Evolutionary conservation across 805 yeast genomes (phyloP).

Genomic region (Candida chauliodis): DNA sequence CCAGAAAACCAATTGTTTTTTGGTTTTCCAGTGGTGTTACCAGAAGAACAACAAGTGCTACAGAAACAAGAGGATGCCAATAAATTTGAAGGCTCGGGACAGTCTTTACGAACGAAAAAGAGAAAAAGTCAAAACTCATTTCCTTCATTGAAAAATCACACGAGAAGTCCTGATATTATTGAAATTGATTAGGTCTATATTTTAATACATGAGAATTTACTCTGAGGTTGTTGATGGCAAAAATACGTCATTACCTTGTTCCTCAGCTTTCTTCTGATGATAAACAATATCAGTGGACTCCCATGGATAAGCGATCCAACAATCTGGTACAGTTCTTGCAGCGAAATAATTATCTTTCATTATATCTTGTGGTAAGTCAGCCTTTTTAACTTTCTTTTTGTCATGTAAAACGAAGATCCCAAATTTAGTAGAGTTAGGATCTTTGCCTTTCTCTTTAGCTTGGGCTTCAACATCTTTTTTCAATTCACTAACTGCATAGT

Average conservation of each 20-base stretch:
- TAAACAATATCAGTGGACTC: constrained; percentile 71
- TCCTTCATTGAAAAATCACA: constrained; percentile 57
- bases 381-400: constrained; percentile 68
- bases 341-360: constrained; percentile 63
- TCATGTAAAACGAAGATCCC: constrained; percentile 78
- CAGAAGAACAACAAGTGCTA: constrained; percentile 29
- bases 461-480: constrained; percentile 67
- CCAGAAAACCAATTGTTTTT: constrained; percentile 89
- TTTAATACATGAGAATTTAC: background rate
- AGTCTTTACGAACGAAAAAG: constrained; percentile 67
- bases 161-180: constrained; percentile 62
- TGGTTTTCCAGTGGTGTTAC: constrained; percentile 76
- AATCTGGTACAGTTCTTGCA: constrained; percentile 71
- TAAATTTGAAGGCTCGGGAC: constrained; percentile 68
- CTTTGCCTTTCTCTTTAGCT: constrained; percentile 49
- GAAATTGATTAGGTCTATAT: constrained; percentile 58
- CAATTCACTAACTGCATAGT: constrained; percentile 72
- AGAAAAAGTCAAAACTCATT: constrained; percentile 58
- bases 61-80: constrained; percentile 26
- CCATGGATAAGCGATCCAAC: constrained; percentile 89
- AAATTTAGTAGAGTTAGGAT: constrained; percentile 53
- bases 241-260: constrained; percentile 68
- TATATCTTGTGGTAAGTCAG: constrained; percentile 64
- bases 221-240: constrained; percentile 28
- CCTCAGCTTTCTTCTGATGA: constrained; percentile 68